These are phyloP conservation scores for Sequoiadendron giganteum DNA, from an alignment of 75 land plant genomes.

Conservation along the genomic window DNA sequence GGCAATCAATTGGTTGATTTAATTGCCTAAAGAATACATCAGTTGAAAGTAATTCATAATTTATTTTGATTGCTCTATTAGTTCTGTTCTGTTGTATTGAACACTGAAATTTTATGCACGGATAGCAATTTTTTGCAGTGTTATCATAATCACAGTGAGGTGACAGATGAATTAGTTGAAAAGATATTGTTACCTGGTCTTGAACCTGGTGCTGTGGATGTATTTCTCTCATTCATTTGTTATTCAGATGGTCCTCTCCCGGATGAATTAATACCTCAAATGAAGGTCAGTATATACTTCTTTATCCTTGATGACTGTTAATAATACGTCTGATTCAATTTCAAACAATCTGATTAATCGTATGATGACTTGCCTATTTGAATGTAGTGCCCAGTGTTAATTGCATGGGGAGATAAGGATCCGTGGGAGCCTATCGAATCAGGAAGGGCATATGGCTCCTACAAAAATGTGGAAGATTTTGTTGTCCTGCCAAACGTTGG, in stretches of 20 bases:
- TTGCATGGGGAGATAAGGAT: conserved; percentile 99
- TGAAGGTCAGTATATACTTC: conserved; percentile 51
- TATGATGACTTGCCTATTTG: conserved; percentile 10
- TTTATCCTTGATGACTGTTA: not conserved
- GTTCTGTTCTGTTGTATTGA: not conserved
- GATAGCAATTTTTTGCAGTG: conserved; percentile 58
- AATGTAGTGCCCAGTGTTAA: conserved; percentile 84
- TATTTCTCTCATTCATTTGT: conserved; percentile 95
- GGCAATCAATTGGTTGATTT: not conserved
- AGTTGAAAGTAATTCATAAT: not conserved
- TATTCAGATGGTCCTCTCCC: conserved; percentile 98
- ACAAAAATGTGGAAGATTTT: conserved; percentile 89
- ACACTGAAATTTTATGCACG: conserved; percentile 1
- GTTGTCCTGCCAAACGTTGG: conserved; percentile 92
- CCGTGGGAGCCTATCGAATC: conserved; percentile 96
- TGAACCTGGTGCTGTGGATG: conserved; percentile 91
- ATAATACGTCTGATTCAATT: not conserved
- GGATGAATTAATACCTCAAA: conserved; percentile 86
- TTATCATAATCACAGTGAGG: conserved; percentile 83
- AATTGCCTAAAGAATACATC: not conserved
- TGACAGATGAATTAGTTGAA: conserved; percentile 91
- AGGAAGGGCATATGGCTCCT: conserved; percentile 74
- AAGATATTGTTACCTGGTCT: conserved; percentile 89
- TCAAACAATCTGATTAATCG: not conserved
- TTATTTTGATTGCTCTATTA: not conserved